A percentile compares a stretch with the other conserved stretches of the same genome.
phyloP scores from a whole-genome alignment of 371 early-diverging fungal species.

The Mucor piriformis region DNA sequence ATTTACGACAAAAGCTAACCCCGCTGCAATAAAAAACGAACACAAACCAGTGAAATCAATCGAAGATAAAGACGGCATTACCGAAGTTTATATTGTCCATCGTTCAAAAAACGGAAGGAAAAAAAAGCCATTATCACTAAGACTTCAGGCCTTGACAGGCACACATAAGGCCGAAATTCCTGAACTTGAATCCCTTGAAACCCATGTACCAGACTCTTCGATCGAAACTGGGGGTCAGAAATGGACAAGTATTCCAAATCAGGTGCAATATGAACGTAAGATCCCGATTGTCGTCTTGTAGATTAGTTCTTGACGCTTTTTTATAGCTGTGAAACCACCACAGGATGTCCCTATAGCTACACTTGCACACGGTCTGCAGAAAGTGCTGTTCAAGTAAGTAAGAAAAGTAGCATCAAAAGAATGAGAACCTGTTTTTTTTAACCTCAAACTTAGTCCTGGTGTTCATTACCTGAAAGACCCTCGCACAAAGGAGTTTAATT shows the following conservation, averaged over 20 bases:
- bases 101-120: background rate
- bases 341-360: conserved; percentile 31
- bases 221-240: background rate
- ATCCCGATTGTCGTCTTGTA: background rate
- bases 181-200: background rate
- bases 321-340: conserved; percentile 26
- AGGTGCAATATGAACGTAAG: conserved; percentile 9
- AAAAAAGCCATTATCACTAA: background rate
- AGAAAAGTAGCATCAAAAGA: too few relatives aligned
- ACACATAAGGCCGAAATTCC: background rate
- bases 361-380: conserved; percentile 81
- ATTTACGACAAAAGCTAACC: background rate
- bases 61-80: background rate
- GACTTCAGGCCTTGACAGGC: background rate
- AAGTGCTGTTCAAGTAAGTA: conserved; percentile 78
- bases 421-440: background rate
- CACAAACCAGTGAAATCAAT: conserved; percentile 4
- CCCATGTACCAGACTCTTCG: background rate
- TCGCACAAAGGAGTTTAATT: conserved; percentile 76
- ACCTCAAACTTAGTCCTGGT: conserved; percentile 69
- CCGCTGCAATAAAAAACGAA: background rate
- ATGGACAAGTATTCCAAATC: conserved; percentile 4
- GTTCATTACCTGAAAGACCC: conserved; percentile 87
- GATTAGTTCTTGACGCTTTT: too few relatives aligned
- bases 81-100: conserved; percentile 10